Conservation (phyloP, 2,329 filamentous ascomycete genomes). For the Fusarium heterosporum region DNA sequence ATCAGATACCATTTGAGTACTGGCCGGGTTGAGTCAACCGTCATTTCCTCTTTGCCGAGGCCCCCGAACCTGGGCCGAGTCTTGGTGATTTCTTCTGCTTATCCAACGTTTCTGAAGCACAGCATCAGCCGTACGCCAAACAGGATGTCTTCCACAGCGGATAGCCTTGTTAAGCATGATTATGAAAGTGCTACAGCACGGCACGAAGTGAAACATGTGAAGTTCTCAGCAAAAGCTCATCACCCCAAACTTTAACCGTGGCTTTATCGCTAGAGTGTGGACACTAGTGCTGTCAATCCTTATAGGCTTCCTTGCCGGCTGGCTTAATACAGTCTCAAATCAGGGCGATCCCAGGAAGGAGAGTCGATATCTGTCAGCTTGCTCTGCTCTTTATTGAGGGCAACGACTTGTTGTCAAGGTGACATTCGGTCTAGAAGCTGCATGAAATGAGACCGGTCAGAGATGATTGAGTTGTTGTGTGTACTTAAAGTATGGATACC, state of each 20-base stretch:
- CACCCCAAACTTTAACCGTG: constrained; percentile 31
- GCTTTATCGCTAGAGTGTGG: constrained; percentile 29
- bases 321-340: constrained; percentile 6
- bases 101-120: constrained; percentile 22
- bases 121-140: constrained; percentile 2
- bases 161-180: constrained; percentile 2
- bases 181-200: neutral
- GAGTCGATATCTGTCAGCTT: neutral
- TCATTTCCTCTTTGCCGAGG: constrained; percentile 39
- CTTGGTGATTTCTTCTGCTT: constrained; percentile 28
- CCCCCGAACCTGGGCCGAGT: constrained; percentile 42
- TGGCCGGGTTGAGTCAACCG: constrained; percentile 13
- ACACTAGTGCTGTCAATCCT: constrained; percentile 24
- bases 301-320: constrained; percentile 14
- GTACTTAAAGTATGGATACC: neutral
- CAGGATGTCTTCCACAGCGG: neutral
- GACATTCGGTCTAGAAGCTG: neutral
- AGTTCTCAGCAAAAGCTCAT: constrained; percentile 25
- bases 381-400: neutral
- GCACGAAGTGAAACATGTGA: constrained; percentile 31
- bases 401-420: neutral
- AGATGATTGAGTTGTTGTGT: neutral
- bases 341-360: neutral
- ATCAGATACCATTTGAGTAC: constrained; percentile 22
- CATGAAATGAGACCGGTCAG: neutral